Conservation (phyloP, 495 filamentous ascomycete species). For the Neurospora tetrasperma region DNA sequence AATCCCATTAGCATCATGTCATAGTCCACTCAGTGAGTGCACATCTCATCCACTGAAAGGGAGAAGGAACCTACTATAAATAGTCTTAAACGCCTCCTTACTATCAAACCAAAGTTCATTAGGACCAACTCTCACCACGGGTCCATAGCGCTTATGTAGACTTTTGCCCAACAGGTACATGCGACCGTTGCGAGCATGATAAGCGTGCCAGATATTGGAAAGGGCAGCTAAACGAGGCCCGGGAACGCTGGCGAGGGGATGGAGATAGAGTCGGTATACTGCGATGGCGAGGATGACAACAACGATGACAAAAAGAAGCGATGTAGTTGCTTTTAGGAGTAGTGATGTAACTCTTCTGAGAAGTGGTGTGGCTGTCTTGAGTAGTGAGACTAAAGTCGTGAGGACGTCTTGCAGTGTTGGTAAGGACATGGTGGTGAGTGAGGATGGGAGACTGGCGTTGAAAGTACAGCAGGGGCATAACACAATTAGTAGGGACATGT, state of each 20-base stretch:
- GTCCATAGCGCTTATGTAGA: conserved; percentile 43
- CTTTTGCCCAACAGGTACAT: conserved; percentile 20
- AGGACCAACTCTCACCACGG: conserved; percentile 47
- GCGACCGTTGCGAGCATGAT: conserved; percentile 20
- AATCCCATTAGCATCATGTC: background rate
- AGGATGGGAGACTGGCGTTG: background rate
- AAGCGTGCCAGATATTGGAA: conserved; percentile 30
- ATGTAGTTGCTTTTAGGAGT: background rate
- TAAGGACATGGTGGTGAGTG: background rate
- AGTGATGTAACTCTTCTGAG: background rate
- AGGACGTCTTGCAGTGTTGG: background rate
- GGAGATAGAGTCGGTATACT: conserved; percentile 19
- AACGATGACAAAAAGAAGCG: background rate
- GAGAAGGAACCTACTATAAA: conserved; percentile 24
- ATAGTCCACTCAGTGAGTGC: too few species aligned
- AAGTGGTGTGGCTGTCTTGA: background rate
- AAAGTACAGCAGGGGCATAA: too few species aligned
- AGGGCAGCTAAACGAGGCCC: conserved; percentile 27
- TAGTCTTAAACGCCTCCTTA: conserved; percentile 24
- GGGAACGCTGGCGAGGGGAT: conserved; percentile 25
- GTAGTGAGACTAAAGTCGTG: background rate
- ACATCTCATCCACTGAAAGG: too few species aligned
- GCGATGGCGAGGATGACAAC: background rate
- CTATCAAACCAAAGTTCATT: conserved; percentile 43
- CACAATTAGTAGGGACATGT: too few species aligned